A percentile compares a stretch with the other conserved stretches of the same genome.
These are phyloP conservation scores for Plasmodium gallinaceum DNA, from an alignment of 169 alveolate genomes.

Conservation along the genomic window DNA sequence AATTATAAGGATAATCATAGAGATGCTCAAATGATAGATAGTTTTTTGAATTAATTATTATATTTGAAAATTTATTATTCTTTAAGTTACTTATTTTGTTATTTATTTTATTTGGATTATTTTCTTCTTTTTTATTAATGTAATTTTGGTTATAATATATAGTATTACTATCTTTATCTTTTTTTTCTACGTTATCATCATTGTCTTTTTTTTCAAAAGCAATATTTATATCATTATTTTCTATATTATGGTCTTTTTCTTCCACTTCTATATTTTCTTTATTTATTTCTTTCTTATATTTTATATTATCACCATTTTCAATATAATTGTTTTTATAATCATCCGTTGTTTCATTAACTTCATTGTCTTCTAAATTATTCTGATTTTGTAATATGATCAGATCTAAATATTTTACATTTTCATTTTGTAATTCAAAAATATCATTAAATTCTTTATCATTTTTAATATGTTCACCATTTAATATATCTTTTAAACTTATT, in stretches of 20 bases:
- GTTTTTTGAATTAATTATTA: slow-evolving; percentile 22
- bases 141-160: background rate
- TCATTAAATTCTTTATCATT: slow-evolving; percentile 12
- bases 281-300: slow-evolving; percentile 1
- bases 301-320: background rate
- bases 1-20: slow-evolving; percentile 50
- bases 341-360: background rate
- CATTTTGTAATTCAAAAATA: slow-evolving; percentile 56
- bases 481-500: slow-evolving; percentile 34
- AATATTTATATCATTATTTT: background rate
- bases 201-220: background rate
- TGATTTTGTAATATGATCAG: background rate
- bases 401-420: slow-evolving; percentile 46
- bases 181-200: background rate
- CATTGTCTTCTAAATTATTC: background rate
- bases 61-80: background rate
- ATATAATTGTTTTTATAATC: background rate
- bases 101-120: background rate
- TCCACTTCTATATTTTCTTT: background rate
- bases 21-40: slow-evolving; percentile 43
- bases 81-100: background rate
- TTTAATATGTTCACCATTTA: slow-evolving; percentile 48
- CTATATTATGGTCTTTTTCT: background rate
- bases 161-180: background rate
- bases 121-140: background rate